Base-by-base conservation (phyloP, 2,329 filamentous ascomycete species). In the Pyrenochaeta sp. region DNA sequence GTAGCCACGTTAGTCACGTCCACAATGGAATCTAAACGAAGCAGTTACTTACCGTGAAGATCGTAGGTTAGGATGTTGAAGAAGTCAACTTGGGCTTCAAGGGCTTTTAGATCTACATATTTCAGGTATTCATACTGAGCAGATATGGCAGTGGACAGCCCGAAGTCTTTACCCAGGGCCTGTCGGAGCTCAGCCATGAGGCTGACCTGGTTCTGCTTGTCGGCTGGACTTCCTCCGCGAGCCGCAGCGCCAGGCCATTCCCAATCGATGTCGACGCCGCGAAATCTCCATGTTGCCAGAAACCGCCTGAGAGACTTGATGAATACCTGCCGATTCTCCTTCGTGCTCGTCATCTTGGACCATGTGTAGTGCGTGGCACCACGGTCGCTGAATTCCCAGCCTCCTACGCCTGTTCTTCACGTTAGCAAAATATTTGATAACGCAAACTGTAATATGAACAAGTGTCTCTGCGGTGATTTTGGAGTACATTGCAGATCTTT, bases 41-140 rank as follows among this genome's bases (percentile, higher is more conserved):
- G 6, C 8, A 19, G 12, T 46, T 8, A 46, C 25, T 19, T 32
- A 30, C 82, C 82, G 56, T 84, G 79, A 0, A 83, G 56, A 56
- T 84, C 80, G 57, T 83, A 83, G 0, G 73, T 72, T 73, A 83
- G 80, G n/a, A 83, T 37, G 54, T 81, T 83, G 61, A 81, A 76
- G 61, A 69, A 82, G 54, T 82, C 76, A 4, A 80, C 69, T 28
- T 71, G 56, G 7, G 63, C 49, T 22, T 62, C 58, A 7, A 72
- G 56, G 22, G 67, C 65, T 55, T 67, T 61, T 6, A 67, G 45
- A 46, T 77, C 67, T 27, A 75, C 67, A 27, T 64, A 51, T 28
- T 64, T 56, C 32, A 77, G 53, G 27, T 73, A 72, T 56, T 65
- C 69, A 25, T 69, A 72, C 30, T 66, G 64, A 1, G 70, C 64